Evolutionary conservation across 176 grass and related monocot genomes (phyloP), one percentile per base, ranked within the genome.

Genomic region (Triticum timopheevii): DNA sequence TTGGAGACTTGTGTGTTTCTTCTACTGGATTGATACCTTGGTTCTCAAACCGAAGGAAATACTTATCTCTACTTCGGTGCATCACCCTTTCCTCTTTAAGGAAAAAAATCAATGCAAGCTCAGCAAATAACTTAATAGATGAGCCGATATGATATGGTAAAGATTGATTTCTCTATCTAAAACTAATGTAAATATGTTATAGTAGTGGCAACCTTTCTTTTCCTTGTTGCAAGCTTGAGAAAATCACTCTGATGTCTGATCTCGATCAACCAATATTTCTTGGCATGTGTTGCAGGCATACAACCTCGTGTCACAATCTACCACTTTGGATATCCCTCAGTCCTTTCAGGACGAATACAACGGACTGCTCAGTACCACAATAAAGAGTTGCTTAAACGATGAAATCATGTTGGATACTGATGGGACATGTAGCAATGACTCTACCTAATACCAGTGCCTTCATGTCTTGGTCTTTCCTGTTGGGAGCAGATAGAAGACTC

Each of bases 261-360:
- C 17, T 71, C 40, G 65, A 66, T 13, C 31, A 83, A 87, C 33
- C 8, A 4, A 31, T 12, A 59, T 88, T 83, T 52, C 25, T 17
- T 49, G 23, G 5, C 69, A 76, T 82, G 20, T 66, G 20, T 65
- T 72, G 65, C 77, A 97, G 92, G 31, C 31, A 31, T 31, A 31
- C 31, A 31, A 31, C 31, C 31, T 31, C 31, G 31, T 31, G 92
- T 81, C 40, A 95, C 95, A 40, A 80, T 95, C 61, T 84, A 91
- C 86, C 92, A 95, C 31, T 76, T 95, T 90, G 42, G 92, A 97
- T 86, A 89, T 95, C 50, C 91, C 95, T 8, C 89, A 91, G 71
- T 80, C 78, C 42, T 78, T 97, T 31, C 86, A 95, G 79, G 91
- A 95, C 38, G 28, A 31, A 31, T 31, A 31, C 31, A 31, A 31